Evolutionary conservation across 2,329 filamentous ascomycete genomes (phyloP).

Genomic region (Clonostachys solani): DNA sequence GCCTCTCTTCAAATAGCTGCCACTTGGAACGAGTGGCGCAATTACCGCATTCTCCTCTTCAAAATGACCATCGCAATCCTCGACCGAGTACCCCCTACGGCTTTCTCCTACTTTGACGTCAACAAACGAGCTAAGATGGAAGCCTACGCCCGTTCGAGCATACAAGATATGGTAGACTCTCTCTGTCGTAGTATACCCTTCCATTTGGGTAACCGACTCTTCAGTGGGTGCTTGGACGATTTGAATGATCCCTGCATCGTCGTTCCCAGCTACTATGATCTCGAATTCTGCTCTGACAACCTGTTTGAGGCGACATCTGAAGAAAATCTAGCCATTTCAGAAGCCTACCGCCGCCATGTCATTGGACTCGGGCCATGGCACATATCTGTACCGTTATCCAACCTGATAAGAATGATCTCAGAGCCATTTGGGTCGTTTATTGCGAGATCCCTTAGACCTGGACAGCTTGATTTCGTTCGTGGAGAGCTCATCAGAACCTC

Average conservation of each 20-base stretch:
- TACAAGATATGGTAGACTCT: slow-evolving; percentile 5
- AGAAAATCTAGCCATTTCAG: slow-evolving; percentile 1
- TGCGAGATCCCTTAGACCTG: no score
- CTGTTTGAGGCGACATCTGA: background rate
- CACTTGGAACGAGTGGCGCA: slow-evolving; percentile 10
- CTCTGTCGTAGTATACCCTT: slow-evolving; percentile 9
- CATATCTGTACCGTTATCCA: slow-evolving; percentile 6
- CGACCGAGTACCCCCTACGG: no score
- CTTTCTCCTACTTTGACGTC: background rate
- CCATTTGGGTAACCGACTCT: slow-evolving; percentile 8
- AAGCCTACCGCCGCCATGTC: slow-evolving; percentile 8
- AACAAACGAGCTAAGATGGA: background rate
- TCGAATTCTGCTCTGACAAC: background rate
- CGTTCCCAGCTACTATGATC: slow-evolving; percentile 8
- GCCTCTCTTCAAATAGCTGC: slow-evolving; percentile 9
- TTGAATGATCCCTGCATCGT: slow-evolving; percentile 4
- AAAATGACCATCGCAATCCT: background rate
- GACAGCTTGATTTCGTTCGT: no score
- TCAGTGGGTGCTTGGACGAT: slow-evolving; percentile 7
- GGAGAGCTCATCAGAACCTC: no score
- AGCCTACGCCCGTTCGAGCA: background rate
- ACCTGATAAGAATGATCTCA: slow-evolving; percentile 5
- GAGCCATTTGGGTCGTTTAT: background rate
- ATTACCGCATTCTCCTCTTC: slow-evolving; percentile 8
- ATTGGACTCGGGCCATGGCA: slow-evolving; percentile 9